Base-by-base conservation (phyloP, 176 grass and related monocot species). In the Elymus sibiricus region DNA sequence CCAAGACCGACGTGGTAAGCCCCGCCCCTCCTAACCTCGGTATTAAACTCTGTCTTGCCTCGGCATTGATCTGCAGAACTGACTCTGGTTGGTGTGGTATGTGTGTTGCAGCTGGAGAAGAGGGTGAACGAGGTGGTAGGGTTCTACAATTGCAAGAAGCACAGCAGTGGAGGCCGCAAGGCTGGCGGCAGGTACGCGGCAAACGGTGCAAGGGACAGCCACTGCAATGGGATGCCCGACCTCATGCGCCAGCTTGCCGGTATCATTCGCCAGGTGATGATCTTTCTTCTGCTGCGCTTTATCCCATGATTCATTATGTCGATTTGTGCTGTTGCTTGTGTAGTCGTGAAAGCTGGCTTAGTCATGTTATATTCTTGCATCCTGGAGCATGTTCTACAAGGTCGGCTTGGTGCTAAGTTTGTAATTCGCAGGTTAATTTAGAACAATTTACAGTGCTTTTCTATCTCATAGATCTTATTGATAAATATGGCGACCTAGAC, bases 201-300 rank as follows among this genome's bases (percentile, higher is more conserved):
- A 35, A 31, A 22, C 27, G 42, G 44, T 4, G 68, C 79, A 32
- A 95, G 82, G 66, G 77, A 85, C 19, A 83, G 81, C 51, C 61
- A 68, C 74, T 40, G 79, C 17, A 93, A 86, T 58, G 94, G 90
- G 76, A 82, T 82, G 90, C 86, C 88, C 9, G 91, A 94, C 39
- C 92, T 98, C 65, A 92, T 93, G 73, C 95, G 93, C 79, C 93
- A 91, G 58, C 82, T 94, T 58, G 84, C 90, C 27, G 43, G 51
- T 19, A 88, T 98, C 72, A 17, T 98, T 43, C 88, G 85, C 46
- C 91, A 98, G 93, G 95, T 89, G 49, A 87, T 70, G 1, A 27
- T 28, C 64, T 70, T 91, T 79, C 79, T 76, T 25, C 25, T 51
- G 21, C 64, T 75, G 10, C 2, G 64, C 63, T 53, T 82, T 29